A percentile compares a stretch with the other conserved stretches of the same genome.
Conservation (phyloP, 2,329 filamentous ascomycete genomes). For the Aspergillus fischeri region DNA sequence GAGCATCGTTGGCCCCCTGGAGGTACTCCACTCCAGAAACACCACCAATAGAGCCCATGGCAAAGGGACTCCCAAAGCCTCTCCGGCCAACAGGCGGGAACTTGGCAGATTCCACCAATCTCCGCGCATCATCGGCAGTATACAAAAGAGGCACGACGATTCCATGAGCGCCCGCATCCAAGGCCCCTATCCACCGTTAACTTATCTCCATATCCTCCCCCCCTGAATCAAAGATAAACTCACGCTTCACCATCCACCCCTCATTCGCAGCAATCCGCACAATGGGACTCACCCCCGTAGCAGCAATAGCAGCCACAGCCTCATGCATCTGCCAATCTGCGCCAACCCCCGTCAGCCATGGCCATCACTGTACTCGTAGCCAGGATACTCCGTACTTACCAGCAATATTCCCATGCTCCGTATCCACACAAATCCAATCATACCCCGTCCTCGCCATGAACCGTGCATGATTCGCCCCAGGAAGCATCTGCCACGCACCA, state of each 20-base stretch:
- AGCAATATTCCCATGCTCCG: constrained; percentile 55
- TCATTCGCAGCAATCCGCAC: constrained; percentile 53
- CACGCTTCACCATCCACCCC: constrained; percentile 59
- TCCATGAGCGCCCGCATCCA: constrained; percentile 58
- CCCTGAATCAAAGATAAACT: constrained; percentile 6
- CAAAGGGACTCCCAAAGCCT: constrained; percentile 55
- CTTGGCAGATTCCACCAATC: constrained; percentile 50
- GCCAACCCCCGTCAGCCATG: background rate
- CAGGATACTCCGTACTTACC: constrained; percentile 27
- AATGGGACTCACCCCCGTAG: constrained; percentile 41
- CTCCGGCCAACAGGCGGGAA: constrained; percentile 54
- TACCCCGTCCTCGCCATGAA: constrained; percentile 51
- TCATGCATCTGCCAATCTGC: constrained; percentile 49
- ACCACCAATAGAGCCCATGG: constrained; percentile 42
- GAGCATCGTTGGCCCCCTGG: constrained; percentile 51
- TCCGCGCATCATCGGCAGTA: constrained; percentile 50
- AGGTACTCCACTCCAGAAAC: constrained; percentile 46
- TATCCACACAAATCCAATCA: constrained; percentile 54
- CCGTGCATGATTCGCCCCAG: constrained; percentile 52
- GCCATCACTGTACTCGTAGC: background rate
- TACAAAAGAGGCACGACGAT: constrained; percentile 53
- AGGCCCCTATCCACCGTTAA: constrained; percentile 38
- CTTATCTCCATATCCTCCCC: background rate
- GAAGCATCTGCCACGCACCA: constrained; percentile 57
- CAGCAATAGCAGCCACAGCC: constrained; percentile 46